These are phyloP conservation scores for Pythium vanterpoolii DNA, from an alignment of 352 stramenopile species.

Conservation along the genomic window DNA sequence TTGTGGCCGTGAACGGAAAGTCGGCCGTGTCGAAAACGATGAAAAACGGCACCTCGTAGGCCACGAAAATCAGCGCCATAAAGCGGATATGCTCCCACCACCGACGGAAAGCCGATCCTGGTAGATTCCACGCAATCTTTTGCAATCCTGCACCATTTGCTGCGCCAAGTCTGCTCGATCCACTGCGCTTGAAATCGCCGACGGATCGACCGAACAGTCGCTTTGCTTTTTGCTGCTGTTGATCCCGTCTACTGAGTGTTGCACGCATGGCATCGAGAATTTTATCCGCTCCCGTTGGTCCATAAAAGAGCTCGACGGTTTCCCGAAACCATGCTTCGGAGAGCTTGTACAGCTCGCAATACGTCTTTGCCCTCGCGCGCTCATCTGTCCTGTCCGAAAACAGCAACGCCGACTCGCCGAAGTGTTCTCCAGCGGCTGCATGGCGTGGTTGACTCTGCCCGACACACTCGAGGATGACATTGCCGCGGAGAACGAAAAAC, in stretches of 20 bases:
- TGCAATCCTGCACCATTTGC: neutral
- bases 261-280: conserved; percentile 52
- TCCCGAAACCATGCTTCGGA: conserved; percentile 46
- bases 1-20: conserved; percentile 41
- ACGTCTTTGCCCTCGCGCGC: conserved; percentile 56
- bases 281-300: conserved; percentile 23
- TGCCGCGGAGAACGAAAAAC: conserved; percentile 61
- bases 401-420: conserved; percentile 50
- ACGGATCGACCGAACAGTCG: conserved; percentile 50
- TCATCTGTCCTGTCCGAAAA: conserved; percentile 42
- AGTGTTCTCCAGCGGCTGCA: conserved; percentile 50
- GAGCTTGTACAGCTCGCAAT: conserved; percentile 75
- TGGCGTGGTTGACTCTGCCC: conserved; percentile 29
- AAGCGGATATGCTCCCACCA: conserved; percentile 56
- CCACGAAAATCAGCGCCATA: conserved; percentile 46
- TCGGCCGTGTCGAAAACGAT: conserved; percentile 60
- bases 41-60: conserved; percentile 65
- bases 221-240: conserved; percentile 83
- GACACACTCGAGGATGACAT: conserved; percentile 35
- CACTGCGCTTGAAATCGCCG: conserved; percentile 10
- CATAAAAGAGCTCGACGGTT: conserved; percentile 53
- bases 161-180: neutral
- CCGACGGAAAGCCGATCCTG: conserved; percentile 53
- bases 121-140: conserved; percentile 32
- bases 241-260: conserved; percentile 47